A percentile compares a stretch with the other conserved stretches of the same genome.
phyloP scores from a whole-genome alignment of 768 basidiomycete species.

The Phlebiopsis gigantea region DNA sequence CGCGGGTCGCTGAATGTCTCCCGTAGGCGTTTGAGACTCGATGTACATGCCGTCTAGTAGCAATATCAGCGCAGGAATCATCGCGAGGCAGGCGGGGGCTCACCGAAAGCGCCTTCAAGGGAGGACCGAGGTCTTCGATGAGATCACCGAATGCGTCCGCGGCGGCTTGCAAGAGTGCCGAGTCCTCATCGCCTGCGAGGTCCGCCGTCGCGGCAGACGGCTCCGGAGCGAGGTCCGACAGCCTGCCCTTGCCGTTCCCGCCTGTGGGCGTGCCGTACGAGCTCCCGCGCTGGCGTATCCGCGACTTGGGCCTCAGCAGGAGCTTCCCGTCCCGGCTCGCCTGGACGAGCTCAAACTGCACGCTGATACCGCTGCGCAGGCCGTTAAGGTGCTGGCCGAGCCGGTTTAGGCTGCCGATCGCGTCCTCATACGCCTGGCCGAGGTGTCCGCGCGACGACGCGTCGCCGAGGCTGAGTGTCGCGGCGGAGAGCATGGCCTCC shows the following conservation, averaged over 20 bases:
- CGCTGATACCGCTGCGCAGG: slow-evolving; percentile 71
- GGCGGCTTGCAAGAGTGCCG: slow-evolving; percentile 51
- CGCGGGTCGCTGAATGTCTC: slow-evolving; percentile 55
- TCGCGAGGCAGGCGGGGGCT: slow-evolving; percentile 18
- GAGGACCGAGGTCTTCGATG: slow-evolving; percentile 75
- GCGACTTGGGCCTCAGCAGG: slow-evolving; percentile 22
- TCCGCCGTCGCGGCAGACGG: not conserved
- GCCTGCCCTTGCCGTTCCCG: slow-evolving; percentile 19
- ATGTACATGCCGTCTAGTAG: slow-evolving; percentile 52
- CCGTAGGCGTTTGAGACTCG: slow-evolving; percentile 56
- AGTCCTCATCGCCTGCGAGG: slow-evolving; percentile 28
- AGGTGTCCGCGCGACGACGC: slow-evolving; percentile 23
- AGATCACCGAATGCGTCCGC: slow-evolving; percentile 75
- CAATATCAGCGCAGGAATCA: not conserved
- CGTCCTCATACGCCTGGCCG: slow-evolving; percentile 73
- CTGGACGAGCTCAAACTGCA: slow-evolving; percentile 79
- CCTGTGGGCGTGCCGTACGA: not conserved
- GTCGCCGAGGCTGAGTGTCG: slow-evolving; percentile 7
- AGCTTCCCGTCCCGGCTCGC: slow-evolving; percentile 46
- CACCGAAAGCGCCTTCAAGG: slow-evolving; percentile 69
- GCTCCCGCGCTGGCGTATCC: not conserved
- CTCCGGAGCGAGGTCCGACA: not conserved
- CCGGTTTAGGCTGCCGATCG: slow-evolving; percentile 79
- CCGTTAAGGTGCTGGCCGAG: slow-evolving; percentile 94
- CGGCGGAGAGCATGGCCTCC: not conserved